These are phyloP conservation scores for Taphrina flavorubra DNA, from an alignment of 1,139 yeast genomes.

Conservation along the genomic window DNA sequence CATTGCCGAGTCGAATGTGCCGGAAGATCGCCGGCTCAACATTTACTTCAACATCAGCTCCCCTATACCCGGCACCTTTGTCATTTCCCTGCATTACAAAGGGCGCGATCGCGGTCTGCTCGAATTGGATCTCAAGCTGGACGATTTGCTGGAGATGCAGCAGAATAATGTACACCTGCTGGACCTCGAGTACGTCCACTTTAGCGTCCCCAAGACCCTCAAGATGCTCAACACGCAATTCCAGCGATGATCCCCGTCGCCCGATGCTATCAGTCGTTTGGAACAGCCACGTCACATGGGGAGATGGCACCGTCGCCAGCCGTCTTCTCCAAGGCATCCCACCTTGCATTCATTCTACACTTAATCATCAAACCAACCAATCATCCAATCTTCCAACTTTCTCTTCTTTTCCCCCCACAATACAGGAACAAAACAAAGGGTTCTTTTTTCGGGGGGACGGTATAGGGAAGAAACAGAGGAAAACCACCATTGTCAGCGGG, in stretches of 20 bases:
- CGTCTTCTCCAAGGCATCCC: too few species aligned
- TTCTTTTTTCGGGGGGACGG: too few species aligned
- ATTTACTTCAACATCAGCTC: conserved; percentile 50
- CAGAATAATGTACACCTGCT: conserved; percentile 49
- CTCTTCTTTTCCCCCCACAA: too few species aligned
- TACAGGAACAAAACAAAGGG: too few species aligned
- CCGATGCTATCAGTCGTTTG: too few species aligned
- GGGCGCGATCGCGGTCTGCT: conserved; percentile 50
- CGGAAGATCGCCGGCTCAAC: conserved; percentile 47
- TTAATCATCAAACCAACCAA: not conserved
- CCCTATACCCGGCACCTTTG: conserved; percentile 53
- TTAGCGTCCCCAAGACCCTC: conserved; percentile 47
- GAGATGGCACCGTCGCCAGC: too few species aligned
- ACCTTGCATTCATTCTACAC: conserved; percentile 2
- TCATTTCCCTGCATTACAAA: conserved; percentile 51
- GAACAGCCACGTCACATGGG: too few species aligned
- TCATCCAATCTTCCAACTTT: too few species aligned
- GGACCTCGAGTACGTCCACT: conserved; percentile 51
- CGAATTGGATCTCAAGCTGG: conserved; percentile 51
- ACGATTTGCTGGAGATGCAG: conserved; percentile 52
- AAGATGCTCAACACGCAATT: conserved; percentile 45
- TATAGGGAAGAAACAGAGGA: too few species aligned
- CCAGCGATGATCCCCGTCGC: conserved; percentile 20
- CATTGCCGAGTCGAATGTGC: conserved; percentile 50
- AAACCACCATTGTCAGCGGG: conserved; percentile 1